Evolutionary conservation across 2,329 filamentous ascomycete genomes (phyloP).

Genomic region (Aspergillus uvarum): DNA sequence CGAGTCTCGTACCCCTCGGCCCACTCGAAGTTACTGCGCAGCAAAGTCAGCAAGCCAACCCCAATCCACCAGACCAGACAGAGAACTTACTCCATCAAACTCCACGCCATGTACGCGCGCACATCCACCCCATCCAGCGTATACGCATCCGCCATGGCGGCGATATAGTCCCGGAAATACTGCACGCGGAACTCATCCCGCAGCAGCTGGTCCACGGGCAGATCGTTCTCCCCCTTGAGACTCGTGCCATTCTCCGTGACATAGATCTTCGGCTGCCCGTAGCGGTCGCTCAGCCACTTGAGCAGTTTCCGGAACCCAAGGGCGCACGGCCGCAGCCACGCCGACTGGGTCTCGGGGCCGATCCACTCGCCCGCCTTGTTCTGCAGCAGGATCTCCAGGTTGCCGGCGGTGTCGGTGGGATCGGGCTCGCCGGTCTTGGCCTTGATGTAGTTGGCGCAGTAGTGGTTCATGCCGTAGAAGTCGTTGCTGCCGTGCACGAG

Average conservation of each 20-base stretch:
- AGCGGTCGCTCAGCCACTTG: conserved; percentile 74
- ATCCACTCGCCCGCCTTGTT: conserved; percentile 72
- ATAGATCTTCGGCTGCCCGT: conserved; percentile 74
- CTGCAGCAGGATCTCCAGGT: conserved; percentile 70
- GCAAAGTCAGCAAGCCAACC: conserved; percentile 7
- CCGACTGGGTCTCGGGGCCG: conserved; percentile 77
- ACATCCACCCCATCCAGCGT: conserved; percentile 74
- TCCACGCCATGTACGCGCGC: conserved; percentile 81
- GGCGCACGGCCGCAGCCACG: conserved; percentile 76
- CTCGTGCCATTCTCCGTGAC: conserved; percentile 88
- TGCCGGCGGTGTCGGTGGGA: conserved; percentile 69
- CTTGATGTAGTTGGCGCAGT: conserved; percentile 83
- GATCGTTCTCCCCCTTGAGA: conserved; percentile 77
- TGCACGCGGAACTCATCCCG: conserved; percentile 78
- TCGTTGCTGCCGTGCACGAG: conserved; percentile 85
- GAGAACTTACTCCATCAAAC: conserved; percentile 67
- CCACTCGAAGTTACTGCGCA: conserved; percentile 75
- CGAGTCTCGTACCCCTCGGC: conserved; percentile 87
- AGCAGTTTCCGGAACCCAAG: conserved; percentile 75
- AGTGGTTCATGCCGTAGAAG: conserved; percentile 95
- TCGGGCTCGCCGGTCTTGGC: conserved; percentile 63
- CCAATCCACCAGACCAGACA: neutral
- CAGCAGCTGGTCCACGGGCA: conserved; percentile 68
- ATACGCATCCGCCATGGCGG: conserved; percentile 71
- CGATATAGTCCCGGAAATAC: conserved; percentile 77